Evolutionary conservation across 1,284 basidiomycete genomes (phyloP), one percentile per base, ranked within the genome.

Genomic region (Anthracocystis panici-leucophaei): DNA sequence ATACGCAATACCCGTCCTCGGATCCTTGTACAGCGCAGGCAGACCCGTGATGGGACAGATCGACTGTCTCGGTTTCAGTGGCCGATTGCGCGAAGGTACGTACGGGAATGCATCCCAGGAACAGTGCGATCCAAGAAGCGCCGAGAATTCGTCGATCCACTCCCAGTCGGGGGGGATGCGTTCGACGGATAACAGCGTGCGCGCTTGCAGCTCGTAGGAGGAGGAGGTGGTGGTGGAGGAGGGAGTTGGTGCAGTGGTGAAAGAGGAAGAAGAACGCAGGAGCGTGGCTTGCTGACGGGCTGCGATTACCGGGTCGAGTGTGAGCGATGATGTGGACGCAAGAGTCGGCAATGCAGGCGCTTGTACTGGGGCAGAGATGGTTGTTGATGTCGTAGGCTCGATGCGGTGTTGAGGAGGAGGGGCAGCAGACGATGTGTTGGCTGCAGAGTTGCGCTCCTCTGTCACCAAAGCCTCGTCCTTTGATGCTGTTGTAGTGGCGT

Each of bases 1-100:
- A 82, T 90, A 95, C 0, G 93, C 92, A 2, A 92, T 90, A 10
- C 91, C 90, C 0, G 91, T 91, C 41, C 90, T 87, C 4, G 93
- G 92, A 81, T 94, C 93, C 40, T 89, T 83, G 80, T 94, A 95
- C 31, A 87, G 77, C 0, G 88, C 88, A 0, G 85, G 83, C 6
- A 85, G 78, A 14, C 88, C 88, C 0, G 87, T 88, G 53, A 88
- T 82, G 1, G 87, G 87, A 67, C 88, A 88, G 21, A 84, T 77
- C 3, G 84, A 83, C 35, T 79, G 80, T 14, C 79, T 83, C 62
- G 79, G 77, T 75, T 83, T 85, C 51, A 86, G 80, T 4, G 86
- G 86, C 3, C 87, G 77, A 58, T 86, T 86, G 2, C 87, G 85
- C 1, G 83, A 73, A 0, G 86, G 85, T 2, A 87, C 85, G 21